Evolutionary conservation across 2,329 filamentous ascomycete genomes (phyloP).

Genomic region (Calonectria pseudoturangicola): DNA sequence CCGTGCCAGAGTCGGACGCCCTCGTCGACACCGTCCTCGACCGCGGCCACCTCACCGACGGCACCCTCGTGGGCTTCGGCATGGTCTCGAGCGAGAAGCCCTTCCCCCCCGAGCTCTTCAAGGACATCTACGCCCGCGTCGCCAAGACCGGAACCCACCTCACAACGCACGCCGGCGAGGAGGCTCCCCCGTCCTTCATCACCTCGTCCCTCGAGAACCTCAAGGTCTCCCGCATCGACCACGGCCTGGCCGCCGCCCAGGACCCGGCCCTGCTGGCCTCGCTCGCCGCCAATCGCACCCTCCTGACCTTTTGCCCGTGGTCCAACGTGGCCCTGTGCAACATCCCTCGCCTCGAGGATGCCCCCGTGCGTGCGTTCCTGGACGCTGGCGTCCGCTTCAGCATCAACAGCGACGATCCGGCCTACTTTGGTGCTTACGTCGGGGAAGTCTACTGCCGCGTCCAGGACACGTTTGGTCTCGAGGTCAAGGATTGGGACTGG

Average conservation of each 20-base stretch:
- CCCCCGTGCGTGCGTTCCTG: slow-evolving; percentile 78
- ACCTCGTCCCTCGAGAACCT: slow-evolving; percentile 77
- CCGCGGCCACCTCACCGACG: slow-evolving; percentile 67
- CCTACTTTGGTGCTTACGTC: slow-evolving; percentile 85
- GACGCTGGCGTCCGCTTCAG: slow-evolving; percentile 80
- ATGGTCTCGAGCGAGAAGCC: slow-evolving; percentile 79
- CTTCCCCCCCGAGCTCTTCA: slow-evolving; percentile 76
- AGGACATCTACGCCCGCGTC: slow-evolving; percentile 72
- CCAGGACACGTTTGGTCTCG: slow-evolving; percentile 81
- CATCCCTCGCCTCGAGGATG: slow-evolving; percentile 54
- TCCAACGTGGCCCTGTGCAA: slow-evolving; percentile 75
- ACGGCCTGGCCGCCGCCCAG: slow-evolving; percentile 80
- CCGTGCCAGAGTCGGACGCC: slow-evolving; percentile 73
- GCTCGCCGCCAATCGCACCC: slow-evolving; percentile 73
- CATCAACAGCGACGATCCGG: slow-evolving; percentile 84
- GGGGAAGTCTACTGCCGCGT: slow-evolving; percentile 84
- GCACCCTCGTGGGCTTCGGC: slow-evolving; percentile 77
- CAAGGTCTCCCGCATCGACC: slow-evolving; percentile 81
- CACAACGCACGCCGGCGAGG: slow-evolving; percentile 87
- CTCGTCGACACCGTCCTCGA: slow-evolving; percentile 56
- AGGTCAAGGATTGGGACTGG: slow-evolving; percentile 78
- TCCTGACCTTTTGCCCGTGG: slow-evolving; percentile 84
- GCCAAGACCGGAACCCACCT: slow-evolving; percentile 72
- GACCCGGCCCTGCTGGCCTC: slow-evolving; percentile 75
- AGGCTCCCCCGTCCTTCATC: slow-evolving; percentile 82